Conservation (phyloP, 345 rosid genomes). For the Leavenworthia alabamica region DNA sequence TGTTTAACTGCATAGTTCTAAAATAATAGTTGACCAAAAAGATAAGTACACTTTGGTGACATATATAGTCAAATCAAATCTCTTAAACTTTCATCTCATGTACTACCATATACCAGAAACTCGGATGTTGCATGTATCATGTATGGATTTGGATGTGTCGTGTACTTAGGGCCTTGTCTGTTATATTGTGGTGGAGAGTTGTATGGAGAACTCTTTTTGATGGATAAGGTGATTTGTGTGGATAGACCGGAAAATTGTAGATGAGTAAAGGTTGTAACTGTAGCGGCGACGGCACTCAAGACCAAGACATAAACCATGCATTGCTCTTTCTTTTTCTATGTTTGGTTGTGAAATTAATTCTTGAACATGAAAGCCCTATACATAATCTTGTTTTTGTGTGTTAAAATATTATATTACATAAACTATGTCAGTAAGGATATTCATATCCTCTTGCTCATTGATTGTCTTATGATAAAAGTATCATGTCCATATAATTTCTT, state of each 20-base stretch:
- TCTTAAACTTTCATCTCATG: too few relatives aligned
- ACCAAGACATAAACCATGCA: background rate
- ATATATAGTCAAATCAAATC: too few relatives aligned
- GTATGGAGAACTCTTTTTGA: background rate
- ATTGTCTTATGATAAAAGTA: background rate
- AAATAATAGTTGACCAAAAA: too few relatives aligned
- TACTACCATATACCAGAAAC: too few relatives aligned
- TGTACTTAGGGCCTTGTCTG: too few relatives aligned
- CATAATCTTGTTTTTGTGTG: background rate
- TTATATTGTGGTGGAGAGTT: background rate
- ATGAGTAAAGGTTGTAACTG: background rate
- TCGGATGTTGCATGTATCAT: too few relatives aligned
- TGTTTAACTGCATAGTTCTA: too few relatives aligned
- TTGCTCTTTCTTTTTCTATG: background rate
- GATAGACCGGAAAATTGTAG: background rate
- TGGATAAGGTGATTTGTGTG: background rate
- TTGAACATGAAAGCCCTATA: background rate
- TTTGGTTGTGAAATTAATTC: background rate
- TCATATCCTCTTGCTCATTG: background rate
- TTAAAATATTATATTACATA: background rate
- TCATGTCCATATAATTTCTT: background rate
- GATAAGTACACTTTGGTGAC: too few relatives aligned
- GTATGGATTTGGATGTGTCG: too few relatives aligned
- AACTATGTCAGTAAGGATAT: background rate
- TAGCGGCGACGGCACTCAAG: background rate